Percentiles rank a stretch among this genome's conserved stretches.
phyloP scores from a whole-genome alignment of 768 basidiomycete genomes.

The Lyophyllum shimeji region DNA sequence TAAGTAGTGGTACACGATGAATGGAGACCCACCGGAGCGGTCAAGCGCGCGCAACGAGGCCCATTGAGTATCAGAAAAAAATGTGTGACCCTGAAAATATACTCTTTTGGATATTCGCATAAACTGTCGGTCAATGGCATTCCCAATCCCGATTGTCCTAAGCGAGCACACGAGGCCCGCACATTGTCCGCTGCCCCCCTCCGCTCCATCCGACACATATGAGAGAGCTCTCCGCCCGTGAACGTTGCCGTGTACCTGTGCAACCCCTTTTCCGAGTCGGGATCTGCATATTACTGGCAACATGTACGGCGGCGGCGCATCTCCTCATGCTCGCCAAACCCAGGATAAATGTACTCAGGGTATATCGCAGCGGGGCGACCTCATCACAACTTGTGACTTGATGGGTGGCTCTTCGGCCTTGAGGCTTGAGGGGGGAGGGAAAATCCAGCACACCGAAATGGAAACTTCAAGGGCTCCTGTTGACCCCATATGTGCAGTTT shows the following conservation, averaged over 20 bases:
- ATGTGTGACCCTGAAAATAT: slow-evolving; percentile 20
- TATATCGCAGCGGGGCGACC: background rate
- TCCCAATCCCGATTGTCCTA: slow-evolving; percentile 19
- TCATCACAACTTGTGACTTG: slow-evolving; percentile 10
- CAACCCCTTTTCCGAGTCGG: background rate
- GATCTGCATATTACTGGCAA: background rate
- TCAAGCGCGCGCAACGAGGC: slow-evolving; percentile 16
- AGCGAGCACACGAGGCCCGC: slow-evolving; percentile 17
- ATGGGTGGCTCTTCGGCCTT: slow-evolving; percentile 9
- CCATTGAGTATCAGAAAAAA: slow-evolving; percentile 21
- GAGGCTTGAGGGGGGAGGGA: slow-evolving; percentile 6
- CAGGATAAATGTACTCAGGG: background rate
- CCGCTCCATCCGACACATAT: slow-evolving; percentile 1
- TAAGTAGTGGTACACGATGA: slow-evolving; percentile 15
- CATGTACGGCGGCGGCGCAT: background rate
- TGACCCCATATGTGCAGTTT: background rate
- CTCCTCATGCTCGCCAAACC: background rate
- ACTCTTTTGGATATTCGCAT: slow-evolving; percentile 20
- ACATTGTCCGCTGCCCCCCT: slow-evolving; percentile 3
- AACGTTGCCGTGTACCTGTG: background rate
- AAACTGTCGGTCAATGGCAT: slow-evolving; percentile 15
- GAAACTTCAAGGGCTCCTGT: slow-evolving; percentile 16
- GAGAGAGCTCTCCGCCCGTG: background rate
- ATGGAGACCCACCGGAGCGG: slow-evolving; percentile 11
- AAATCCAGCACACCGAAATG: slow-evolving; percentile 10